Percentiles rank a stretch among this genome's conserved stretches.
Conservation (phyloP, 2,329 filamentous ascomycete species). For the Chrysoporthe austroafricana region DNA sequence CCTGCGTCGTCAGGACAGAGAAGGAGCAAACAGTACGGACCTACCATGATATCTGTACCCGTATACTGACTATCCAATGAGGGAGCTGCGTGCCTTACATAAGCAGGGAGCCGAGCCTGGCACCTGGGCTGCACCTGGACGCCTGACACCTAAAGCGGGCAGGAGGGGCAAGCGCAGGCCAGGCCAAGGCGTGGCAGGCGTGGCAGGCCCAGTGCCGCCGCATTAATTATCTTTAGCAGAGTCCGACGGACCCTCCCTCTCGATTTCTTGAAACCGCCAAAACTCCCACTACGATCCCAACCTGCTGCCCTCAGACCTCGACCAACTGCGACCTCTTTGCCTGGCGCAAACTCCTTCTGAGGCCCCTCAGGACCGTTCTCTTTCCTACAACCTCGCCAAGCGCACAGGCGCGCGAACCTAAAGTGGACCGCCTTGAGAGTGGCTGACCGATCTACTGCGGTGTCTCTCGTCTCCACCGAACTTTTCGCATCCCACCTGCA, state of each 20-base stretch:
- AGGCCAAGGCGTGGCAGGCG: no score
- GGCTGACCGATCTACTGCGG: constrained; percentile 5
- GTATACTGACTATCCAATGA: no score
- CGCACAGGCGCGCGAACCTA: neutral
- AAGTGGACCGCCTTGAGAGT: neutral
- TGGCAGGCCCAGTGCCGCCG: no score
- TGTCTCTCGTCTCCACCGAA: constrained; percentile 18
- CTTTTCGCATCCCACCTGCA: constrained; percentile 26
- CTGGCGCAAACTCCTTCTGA: constrained; percentile 19
- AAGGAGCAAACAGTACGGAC: no score
- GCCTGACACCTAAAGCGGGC: neutral
- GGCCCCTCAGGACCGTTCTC: neutral
- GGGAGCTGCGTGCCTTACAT: no score
- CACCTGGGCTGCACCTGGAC: no score
- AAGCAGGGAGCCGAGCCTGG: no score
- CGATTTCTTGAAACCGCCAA: constrained; percentile 3
- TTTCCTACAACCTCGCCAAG: neutral
- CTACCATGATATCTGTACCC: no score
- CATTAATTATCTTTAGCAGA: neutral
- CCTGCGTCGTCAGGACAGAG: no score
- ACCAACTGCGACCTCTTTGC: constrained; percentile 11
- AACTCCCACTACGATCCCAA: neutral
- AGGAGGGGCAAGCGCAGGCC: no score
- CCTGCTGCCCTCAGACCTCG: neutral
- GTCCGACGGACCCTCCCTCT: neutral